These are phyloP conservation scores for Cymbomonas tetramitiformis DNA, from an alignment of 139 green algal genomes.

Conservation along the genomic window DNA sequence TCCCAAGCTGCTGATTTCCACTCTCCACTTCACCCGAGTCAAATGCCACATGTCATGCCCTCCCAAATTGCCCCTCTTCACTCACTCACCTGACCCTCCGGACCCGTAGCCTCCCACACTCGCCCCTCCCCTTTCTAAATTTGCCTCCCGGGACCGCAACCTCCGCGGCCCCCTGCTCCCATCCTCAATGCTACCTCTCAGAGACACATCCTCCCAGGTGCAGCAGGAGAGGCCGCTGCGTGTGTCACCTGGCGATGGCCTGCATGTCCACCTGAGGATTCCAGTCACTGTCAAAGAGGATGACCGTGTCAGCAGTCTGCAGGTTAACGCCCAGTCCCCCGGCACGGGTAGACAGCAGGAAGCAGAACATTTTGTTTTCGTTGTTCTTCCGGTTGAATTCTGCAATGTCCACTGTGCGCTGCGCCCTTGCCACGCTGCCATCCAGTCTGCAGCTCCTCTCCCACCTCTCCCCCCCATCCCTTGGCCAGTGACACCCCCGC, in stretches of 20 bases:
- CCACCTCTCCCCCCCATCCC: background rate
- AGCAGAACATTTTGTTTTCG: conserved; percentile 10
- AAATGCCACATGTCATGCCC: too few species aligned
- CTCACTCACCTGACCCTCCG: too few species aligned
- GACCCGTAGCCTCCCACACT: too few species aligned
- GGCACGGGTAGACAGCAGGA: conserved; percentile 33
- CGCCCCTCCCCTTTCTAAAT: too few species aligned
- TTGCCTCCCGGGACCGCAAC: too few species aligned
- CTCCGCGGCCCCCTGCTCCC: too few species aligned
- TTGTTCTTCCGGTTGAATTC: conserved; percentile 26
- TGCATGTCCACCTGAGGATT: conserved; percentile 43
- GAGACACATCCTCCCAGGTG: background rate
- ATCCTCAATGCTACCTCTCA: too few species aligned
- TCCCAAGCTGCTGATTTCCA: too few species aligned
- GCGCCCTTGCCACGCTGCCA: conserved; percentile 24
- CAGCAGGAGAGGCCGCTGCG: background rate
- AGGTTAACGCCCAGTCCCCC: conserved; percentile 41
- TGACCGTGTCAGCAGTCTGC: conserved; percentile 37
- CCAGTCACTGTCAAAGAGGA: conserved; percentile 36
- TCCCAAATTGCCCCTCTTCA: too few species aligned
- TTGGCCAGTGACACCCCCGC: background rate
- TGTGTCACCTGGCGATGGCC: conserved; percentile 49
- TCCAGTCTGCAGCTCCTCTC: conserved; percentile 31
- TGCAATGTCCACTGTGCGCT: conserved; percentile 30
- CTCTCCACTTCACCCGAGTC: too few species aligned